Evolutionary conservation across 345 rosid species (phyloP).

Genomic region (Raphanus raphanistrum): DNA sequence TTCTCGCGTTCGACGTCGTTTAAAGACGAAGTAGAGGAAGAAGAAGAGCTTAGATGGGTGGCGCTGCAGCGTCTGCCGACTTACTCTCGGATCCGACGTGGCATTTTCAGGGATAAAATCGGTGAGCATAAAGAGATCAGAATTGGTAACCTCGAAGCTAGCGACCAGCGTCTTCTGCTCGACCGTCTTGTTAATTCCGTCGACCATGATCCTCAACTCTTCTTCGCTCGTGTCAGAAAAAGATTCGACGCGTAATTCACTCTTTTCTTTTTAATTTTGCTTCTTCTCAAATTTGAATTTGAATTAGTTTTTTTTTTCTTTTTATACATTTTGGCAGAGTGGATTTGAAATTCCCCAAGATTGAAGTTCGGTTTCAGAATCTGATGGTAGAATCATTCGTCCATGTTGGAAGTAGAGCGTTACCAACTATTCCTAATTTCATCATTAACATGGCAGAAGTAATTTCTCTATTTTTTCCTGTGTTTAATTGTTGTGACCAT

Average conservation of each 20-base stretch:
- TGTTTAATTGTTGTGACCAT: background rate
- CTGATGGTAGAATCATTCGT: constrained; percentile 79
- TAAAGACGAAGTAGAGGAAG: constrained; percentile 57
- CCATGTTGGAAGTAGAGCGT: constrained; percentile 90
- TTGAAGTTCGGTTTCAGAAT: constrained; percentile 84
- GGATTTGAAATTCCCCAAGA: constrained; percentile 83
- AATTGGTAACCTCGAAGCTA: constrained; percentile 62
- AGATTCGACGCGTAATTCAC: constrained; percentile 69
- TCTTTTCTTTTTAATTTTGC: background rate
- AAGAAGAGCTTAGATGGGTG: constrained; percentile 91
- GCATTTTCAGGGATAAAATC: constrained; percentile 64
- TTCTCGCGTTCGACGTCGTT: constrained; percentile 71
- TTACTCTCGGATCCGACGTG: constrained; percentile 65
- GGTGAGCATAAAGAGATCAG: constrained; percentile 75
- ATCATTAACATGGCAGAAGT: constrained; percentile 91
- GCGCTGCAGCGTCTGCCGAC: constrained; percentile 92
- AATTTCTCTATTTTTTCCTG: background rate
- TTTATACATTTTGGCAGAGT: constrained; percentile 48
- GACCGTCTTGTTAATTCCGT: constrained; percentile 71
- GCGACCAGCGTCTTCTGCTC: constrained; percentile 69
- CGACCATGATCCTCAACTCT: constrained; percentile 81
- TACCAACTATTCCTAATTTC: constrained; percentile 94
- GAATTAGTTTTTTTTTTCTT: background rate
- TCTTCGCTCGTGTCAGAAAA: constrained; percentile 75
- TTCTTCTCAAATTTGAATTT: background rate